Evolutionary conservation across 2,329 filamentous ascomycete genomes (phyloP).

Genomic region (Phialophora expanda): DNA sequence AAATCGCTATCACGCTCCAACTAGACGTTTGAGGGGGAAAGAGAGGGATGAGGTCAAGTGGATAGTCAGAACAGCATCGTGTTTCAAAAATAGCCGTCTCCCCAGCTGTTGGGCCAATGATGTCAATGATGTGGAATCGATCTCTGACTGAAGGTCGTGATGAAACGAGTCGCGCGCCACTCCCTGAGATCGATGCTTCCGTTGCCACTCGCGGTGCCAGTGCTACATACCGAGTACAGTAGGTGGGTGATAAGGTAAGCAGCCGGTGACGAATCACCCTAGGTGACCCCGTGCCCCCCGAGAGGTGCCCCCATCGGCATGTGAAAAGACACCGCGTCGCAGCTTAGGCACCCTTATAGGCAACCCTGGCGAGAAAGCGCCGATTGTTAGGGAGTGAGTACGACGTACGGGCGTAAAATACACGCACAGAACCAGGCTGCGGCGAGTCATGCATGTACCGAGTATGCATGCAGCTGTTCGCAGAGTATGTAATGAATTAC

Average conservation of each 20-base stretch:
- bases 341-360: background rate
- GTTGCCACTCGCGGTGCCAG: background rate
- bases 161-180: conserved; percentile 13
- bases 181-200: background rate
- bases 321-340: background rate
- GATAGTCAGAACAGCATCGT: background rate
- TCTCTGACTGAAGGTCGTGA: conserved; percentile 15
- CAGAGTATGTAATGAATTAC: too few species aligned
- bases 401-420: too few species aligned
- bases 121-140: conserved; percentile 10
- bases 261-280: background rate
- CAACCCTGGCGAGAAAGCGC: background rate
- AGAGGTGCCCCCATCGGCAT: background rate
- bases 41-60: background rate
- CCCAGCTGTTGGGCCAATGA: conserved; percentile 11
- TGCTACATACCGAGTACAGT: too few species aligned
- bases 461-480: background rate
- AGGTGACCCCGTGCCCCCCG: too few species aligned
- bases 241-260: background rate
- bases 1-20: background rate
- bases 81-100: conserved; percentile 22
- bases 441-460: background rate
- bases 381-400: background rate
- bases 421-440: too few species aligned
- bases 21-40: background rate